phyloP scores from a whole-genome alignment of 768 basidiomycete genomes.

The Steccherinum ochraceum region DNA sequence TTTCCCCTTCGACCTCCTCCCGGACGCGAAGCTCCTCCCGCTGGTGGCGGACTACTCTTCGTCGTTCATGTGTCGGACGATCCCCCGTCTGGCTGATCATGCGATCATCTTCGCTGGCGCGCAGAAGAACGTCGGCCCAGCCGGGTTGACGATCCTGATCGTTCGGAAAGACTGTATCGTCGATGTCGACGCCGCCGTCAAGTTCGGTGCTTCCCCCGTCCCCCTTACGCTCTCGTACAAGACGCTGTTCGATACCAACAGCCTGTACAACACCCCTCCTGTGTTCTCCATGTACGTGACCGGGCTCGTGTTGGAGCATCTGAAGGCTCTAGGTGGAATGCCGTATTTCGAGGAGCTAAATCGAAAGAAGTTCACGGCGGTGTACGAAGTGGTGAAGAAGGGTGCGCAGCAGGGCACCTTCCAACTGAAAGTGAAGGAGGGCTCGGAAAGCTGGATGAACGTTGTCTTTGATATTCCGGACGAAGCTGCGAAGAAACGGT shows the following conservation, averaged over 20 bases:
- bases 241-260: constrained; percentile 65
- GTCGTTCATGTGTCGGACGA: constrained; percentile 93
- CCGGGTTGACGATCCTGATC: constrained; percentile 89
- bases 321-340: constrained; percentile 59
- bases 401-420: constrained; percentile 70
- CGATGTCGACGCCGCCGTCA: constrained; percentile 74
- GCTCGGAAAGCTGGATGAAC: constrained; percentile 93
- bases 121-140: constrained; percentile 96
- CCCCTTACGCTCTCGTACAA: constrained; percentile 83
- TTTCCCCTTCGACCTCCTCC: constrained; percentile 80
- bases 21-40: constrained; percentile 53
- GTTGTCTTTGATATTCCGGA: constrained; percentile 76
- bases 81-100: constrained; percentile 81
- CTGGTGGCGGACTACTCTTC: constrained; percentile 95
- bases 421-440: constrained; percentile 62
- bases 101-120: constrained; percentile 95
- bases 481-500: constrained; percentile 65
- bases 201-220: constrained; percentile 65
- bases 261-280: constrained; percentile 90
- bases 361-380: constrained; percentile 62
- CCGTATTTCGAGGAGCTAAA: constrained; percentile 61
- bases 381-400: constrained; percentile 68
- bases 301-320: constrained; percentile 75
- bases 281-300: constrained; percentile 89
- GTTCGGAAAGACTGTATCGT: constrained; percentile 93